Percentiles rank a stretch among this genome's conserved stretches.
Conservation (phyloP, 192 early-diverging fungal species). For the Funneliformis geosporum region DNA sequence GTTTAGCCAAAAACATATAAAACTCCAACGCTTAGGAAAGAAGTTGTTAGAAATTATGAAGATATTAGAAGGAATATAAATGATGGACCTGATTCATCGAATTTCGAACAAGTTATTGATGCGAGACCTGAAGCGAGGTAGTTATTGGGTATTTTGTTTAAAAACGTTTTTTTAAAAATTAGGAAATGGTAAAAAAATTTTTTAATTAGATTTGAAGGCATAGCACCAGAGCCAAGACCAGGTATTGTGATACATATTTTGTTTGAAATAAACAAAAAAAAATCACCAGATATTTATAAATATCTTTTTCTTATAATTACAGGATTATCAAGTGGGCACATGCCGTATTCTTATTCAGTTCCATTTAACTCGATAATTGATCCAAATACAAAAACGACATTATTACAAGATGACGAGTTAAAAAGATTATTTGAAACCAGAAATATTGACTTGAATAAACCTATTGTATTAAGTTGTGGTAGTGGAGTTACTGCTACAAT, state of each 20-base stretch:
- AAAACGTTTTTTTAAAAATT: not conserved
- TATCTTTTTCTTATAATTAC: not conserved
- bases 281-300: no score
- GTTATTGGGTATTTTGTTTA: not conserved
- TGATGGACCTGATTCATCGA: constrained; percentile 38
- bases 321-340: constrained; percentile 78
- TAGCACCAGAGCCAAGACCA: constrained; percentile 75
- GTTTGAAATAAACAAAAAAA: no score
- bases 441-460: constrained; percentile 66
- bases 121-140: constrained; percentile 61
- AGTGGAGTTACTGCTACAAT: constrained; percentile 86
- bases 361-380: constrained; percentile 66
- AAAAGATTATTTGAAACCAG: constrained; percentile 54
- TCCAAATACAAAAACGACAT: constrained; percentile 51
- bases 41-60: constrained; percentile 59
- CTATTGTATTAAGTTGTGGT: constrained; percentile 83
- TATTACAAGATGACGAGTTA: constrained; percentile 59
- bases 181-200: not conserved
- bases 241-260: not conserved
- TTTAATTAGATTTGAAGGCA: constrained; percentile 62
- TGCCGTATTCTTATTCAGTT: constrained; percentile 78
- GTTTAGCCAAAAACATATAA: constrained; percentile 43
- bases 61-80: constrained; percentile 57
- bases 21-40: constrained; percentile 32
- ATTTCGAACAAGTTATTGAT: constrained; percentile 63